These are phyloP conservation scores for Fusarium drepaniforme DNA, from an alignment of 2,329 filamentous ascomycete genomes.

Conservation along the genomic window DNA sequence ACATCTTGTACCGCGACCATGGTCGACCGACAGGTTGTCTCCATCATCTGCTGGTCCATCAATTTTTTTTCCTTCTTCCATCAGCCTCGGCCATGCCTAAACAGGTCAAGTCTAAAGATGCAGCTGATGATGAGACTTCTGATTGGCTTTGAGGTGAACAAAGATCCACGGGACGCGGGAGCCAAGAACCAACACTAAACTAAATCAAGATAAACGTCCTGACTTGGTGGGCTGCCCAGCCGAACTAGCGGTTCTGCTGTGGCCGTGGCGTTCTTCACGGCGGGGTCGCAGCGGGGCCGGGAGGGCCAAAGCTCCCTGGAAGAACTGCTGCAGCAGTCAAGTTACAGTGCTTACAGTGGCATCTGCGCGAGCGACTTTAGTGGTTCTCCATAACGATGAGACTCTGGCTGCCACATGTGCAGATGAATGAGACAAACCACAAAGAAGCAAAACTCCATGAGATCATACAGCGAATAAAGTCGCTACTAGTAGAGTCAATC, in stretches of 20 bases:
- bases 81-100: constrained; percentile 15
- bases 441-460: background rate
- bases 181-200: constrained; percentile 34
- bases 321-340: background rate
- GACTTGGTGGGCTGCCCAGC: constrained; percentile 15
- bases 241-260: constrained; percentile 11
- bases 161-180: constrained; percentile 36
- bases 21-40: constrained; percentile 7
- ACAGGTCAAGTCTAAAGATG: constrained; percentile 29
- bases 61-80: constrained; percentile 35
- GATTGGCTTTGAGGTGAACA: constrained; percentile 10
- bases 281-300: constrained; percentile 25
- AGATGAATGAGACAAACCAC: background rate
- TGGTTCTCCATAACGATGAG: background rate
- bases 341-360: constrained; percentile 38
- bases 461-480: background rate
- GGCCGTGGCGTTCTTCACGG: constrained; percentile 26
- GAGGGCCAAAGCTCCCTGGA: constrained; percentile 28
- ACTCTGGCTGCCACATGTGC: background rate
- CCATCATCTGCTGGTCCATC: constrained; percentile 32
- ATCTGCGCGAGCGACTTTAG: background rate
- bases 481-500: background rate
- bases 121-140: background rate
- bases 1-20: constrained; percentile 15
- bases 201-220: constrained; percentile 28